These are phyloP conservation scores for Mediolabrus comicus DNA, from an alignment of 108 stramenopile genomes.

Conservation along the genomic window DNA sequence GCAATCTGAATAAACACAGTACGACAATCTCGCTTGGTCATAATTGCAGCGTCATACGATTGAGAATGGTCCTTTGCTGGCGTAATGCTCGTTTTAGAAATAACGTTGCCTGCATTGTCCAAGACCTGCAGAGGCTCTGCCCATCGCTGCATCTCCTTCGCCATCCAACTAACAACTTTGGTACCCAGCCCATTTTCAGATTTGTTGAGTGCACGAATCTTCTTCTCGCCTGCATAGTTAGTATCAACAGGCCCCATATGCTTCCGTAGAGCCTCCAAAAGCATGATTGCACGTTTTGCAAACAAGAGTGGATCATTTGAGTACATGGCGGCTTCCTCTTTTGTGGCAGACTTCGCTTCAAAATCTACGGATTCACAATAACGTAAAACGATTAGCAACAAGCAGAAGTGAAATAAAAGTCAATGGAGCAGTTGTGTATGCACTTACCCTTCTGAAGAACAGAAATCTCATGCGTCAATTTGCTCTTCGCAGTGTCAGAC, in stretches of 20 bases:
- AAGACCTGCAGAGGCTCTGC: conserved; percentile 47
- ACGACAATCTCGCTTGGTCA: conserved; percentile 67
- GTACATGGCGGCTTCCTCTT: conserved; percentile 21
- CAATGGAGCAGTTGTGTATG: too few species aligned
- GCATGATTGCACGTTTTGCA: conserved; percentile 54
- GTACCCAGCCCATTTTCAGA: conserved; percentile 72
- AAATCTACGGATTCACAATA: not conserved
- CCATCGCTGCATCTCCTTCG: conserved; percentile 53
- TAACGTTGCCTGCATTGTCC: conserved; percentile 52
- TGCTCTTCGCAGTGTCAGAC: conserved; percentile 3
- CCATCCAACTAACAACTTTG: conserved; percentile 64
- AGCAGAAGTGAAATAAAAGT: too few species aligned
- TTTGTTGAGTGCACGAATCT: conserved; percentile 37
- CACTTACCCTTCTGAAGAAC: conserved; percentile 30
- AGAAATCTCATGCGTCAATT: conserved; percentile 22
- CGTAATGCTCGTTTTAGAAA: conserved; percentile 52
- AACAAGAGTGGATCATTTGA: conserved; percentile 42
- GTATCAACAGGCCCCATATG: conserved; percentile 48
- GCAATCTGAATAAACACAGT: conserved; percentile 66
- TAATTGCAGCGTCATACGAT: conserved; percentile 47
- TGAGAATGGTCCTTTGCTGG: conserved; percentile 48
- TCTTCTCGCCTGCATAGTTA: conserved; percentile 44
- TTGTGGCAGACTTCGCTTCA: conserved; percentile 14
- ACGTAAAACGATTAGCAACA: not conserved
- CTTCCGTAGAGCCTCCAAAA: conserved; percentile 48